Evolutionary conservation across 2,329 filamentous ascomycete genomes (phyloP).

Genomic region (Ophiostoma ulmi): DNA sequence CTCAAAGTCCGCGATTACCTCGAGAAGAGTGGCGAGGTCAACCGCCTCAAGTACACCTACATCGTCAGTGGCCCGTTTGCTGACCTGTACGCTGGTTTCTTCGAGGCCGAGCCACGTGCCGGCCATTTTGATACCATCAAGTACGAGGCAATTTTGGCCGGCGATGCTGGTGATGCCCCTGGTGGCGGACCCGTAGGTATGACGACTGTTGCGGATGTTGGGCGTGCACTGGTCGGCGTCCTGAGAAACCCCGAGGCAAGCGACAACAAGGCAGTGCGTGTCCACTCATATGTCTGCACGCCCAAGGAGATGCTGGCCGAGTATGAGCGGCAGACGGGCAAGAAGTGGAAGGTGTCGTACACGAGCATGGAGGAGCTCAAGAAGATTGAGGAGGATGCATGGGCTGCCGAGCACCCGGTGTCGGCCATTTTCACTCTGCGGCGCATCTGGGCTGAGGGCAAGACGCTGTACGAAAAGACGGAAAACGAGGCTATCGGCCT

Average conservation of each 20-base stretch:
- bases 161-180: constrained; percentile 2
- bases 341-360: constrained; percentile 18
- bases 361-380: constrained; percentile 20
- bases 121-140: constrained; percentile 21
- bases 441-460: constrained; percentile 30
- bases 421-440: constrained; percentile 24
- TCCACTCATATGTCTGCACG: constrained; percentile 22
- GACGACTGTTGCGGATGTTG: constrained; percentile 25
- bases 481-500: constrained; percentile 48
- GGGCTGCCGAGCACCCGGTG: constrained; percentile 17
- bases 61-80: constrained; percentile 25
- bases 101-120: constrained; percentile 19
- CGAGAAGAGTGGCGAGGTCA: constrained; percentile 7
- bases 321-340: constrained; percentile 24
- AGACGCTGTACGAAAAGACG: constrained; percentile 51
- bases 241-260: constrained; percentile 19
- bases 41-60: constrained; percentile 19
- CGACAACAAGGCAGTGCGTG: constrained; percentile 22
- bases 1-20: constrained; percentile 24
- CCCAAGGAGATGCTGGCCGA: constrained; percentile 22
- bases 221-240: constrained; percentile 18
- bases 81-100: constrained; percentile 22
- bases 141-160: constrained; percentile 12
- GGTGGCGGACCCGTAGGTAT: constrained; percentile 17
- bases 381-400: constrained; percentile 19